phyloP scores from a whole-genome alignment of 768 basidiomycete genomes.

The Boletales sp. region DNA sequence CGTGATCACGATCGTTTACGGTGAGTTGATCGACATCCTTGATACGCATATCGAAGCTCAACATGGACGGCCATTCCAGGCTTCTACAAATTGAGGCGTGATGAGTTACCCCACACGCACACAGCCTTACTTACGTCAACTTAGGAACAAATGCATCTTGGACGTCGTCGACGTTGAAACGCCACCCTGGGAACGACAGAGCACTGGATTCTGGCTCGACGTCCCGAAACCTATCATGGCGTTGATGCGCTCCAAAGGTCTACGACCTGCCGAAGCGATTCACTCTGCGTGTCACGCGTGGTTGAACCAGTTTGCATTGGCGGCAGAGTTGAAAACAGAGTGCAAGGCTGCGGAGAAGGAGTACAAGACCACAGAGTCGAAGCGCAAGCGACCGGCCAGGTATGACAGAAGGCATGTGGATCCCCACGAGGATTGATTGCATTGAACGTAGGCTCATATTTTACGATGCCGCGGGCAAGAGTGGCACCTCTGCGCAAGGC shows the following conservation, averaged over 20 bases:
- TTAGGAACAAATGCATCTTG: constrained; percentile 59
- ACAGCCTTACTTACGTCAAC: constrained; percentile 1
- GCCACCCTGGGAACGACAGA: constrained; percentile 70
- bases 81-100: constrained; percentile 74
- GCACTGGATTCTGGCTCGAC: constrained; percentile 79
- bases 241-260: constrained; percentile 48
- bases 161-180: constrained; percentile 78
- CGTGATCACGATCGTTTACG: constrained; percentile 69
- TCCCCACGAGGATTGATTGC: not conserved
- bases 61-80: constrained; percentile 39
- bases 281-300: constrained; percentile 85
- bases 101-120: not conserved
- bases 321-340: constrained; percentile 71
- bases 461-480: constrained; percentile 69
- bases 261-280: constrained; percentile 75
- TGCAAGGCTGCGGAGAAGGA: constrained; percentile 81
- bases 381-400: constrained; percentile 62
- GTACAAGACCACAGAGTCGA: constrained; percentile 48
- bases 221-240: constrained; percentile 52
- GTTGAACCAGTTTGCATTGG: constrained; percentile 70
- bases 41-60: not conserved
- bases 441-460: constrained; percentile 60
- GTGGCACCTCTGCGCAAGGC: constrained; percentile 70
- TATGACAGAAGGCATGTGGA: not conserved
- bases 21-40: constrained; percentile 35